phyloP scores from a whole-genome alignment of 108 stramenopile species.

The Fragilaria crotonensis region DNA sequence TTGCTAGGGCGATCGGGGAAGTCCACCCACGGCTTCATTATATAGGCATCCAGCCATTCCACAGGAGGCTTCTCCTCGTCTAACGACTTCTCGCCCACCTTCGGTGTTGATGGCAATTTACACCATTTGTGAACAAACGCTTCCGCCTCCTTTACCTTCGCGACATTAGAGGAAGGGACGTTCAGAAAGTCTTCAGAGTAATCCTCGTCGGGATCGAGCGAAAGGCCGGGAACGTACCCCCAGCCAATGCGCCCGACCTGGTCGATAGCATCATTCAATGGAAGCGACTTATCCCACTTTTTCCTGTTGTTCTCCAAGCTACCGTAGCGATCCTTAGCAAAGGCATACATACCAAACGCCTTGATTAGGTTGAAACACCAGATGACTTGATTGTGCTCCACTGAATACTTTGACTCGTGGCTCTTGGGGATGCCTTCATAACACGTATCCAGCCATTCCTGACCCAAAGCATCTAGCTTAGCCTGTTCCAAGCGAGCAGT shows the following conservation, averaged over 20 bases:
- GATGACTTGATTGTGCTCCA: constrained; percentile 64
- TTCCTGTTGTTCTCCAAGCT: constrained; percentile 34
- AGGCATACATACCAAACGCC: constrained; percentile 68
- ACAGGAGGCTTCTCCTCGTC: constrained; percentile 22
- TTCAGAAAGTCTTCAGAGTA: constrained; percentile 45
- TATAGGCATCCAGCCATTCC: constrained; percentile 68
- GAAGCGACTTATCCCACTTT: constrained; percentile 46
- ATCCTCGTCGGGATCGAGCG: constrained; percentile 37
- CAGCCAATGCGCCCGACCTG: constrained; percentile 34
- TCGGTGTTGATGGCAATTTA: constrained; percentile 5
- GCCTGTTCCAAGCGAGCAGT: constrained; percentile 38
- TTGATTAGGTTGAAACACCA: constrained; percentile 73
- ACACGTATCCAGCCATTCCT: constrained; percentile 64
- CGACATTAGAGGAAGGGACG: constrained; percentile 50
- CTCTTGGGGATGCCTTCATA: constrained; percentile 70
- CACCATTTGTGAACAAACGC: constrained; percentile 57
- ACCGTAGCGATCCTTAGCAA: constrained; percentile 64
- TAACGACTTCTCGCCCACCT: no score
- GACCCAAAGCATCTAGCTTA: constrained; percentile 49
- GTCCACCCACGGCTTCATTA: constrained; percentile 77
- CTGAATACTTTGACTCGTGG: constrained; percentile 29
- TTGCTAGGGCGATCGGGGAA: constrained; percentile 46
- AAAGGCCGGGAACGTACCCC: constrained; percentile 56
- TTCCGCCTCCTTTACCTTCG: constrained; percentile 47
- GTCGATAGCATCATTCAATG: constrained; percentile 52